Conservation (phyloP, 2,329 filamentous ascomycete species). For the Arthroderma sp. region DNA sequence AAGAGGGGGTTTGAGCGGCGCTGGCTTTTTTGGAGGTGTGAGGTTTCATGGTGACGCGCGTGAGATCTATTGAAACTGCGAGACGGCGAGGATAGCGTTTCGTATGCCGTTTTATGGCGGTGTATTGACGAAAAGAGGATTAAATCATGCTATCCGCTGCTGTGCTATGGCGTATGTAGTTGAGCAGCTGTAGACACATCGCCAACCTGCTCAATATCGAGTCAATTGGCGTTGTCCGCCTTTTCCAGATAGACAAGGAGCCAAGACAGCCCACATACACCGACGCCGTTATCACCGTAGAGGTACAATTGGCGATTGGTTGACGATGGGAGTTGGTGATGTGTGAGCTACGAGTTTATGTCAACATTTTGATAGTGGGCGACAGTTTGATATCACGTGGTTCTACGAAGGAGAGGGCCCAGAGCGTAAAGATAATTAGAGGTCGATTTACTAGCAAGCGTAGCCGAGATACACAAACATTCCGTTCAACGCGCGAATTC, state of each 20-base stretch:
- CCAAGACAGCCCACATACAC: not conserved
- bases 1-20: not conserved
- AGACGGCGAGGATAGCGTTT: not conserved
- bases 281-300: not conserved
- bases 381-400: not conserved
- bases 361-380: not conserved
- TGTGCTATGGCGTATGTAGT: not conserved
- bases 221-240: not conserved
- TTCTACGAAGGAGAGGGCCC: not conserved
- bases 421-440: not conserved
- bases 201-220: not conserved
- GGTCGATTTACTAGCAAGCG: not conserved
- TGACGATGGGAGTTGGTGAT: not conserved
- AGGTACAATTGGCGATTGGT: not conserved
- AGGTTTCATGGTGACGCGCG: constrained; percentile 8
- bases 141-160: not conserved
- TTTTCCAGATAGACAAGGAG: not conserved
- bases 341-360: not conserved
- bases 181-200: not conserved
- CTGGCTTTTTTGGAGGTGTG: constrained; percentile 2
- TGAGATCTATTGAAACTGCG: not conserved
- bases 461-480: constrained; percentile 2
- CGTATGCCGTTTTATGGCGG: not conserved
- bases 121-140: not conserved
- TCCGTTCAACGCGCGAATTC: not conserved